phyloP scores from a whole-genome alignment of 192 early-diverging fungal species.

The Entophlyctis luteolus region DNA sequence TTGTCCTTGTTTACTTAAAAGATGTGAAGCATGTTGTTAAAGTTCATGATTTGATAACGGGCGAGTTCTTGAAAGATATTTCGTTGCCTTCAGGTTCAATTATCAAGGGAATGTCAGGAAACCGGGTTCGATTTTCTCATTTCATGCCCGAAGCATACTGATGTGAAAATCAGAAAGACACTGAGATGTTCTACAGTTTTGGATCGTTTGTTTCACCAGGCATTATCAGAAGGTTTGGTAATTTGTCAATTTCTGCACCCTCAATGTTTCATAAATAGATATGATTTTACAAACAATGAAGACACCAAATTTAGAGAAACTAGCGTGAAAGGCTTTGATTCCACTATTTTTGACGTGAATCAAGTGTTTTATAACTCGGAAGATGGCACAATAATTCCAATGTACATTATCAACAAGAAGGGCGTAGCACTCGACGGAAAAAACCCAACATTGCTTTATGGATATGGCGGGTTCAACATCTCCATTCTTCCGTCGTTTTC shows the following conservation, averaged over 20 bases:
- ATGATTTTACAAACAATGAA: conserved; percentile 45
- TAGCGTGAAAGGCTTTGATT: conserved; percentile 45
- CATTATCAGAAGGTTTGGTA: conserved; percentile 41
- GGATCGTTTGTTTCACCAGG: conserved; percentile 57
- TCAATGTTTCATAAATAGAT: too few species aligned
- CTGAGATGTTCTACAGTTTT: conserved; percentile 56
- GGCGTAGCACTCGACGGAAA: conserved; percentile 42
- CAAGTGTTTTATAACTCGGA: conserved; percentile 66
- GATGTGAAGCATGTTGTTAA: conserved; percentile 55
- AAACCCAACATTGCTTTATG: conserved; percentile 63
- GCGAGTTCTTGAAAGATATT: conserved; percentile 36
- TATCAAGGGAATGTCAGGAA: conserved; percentile 31
- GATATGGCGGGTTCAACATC: conserved; percentile 67
- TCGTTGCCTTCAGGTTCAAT: conserved; percentile 52
- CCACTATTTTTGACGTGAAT: conserved; percentile 49
- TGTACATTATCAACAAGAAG: conserved; percentile 64
- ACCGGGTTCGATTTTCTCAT: too few species aligned
- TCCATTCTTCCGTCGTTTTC: conserved; percentile 42
- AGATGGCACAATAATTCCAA: conserved; percentile 65
- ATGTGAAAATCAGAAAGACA: conserved; percentile 36
- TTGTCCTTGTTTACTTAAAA: conserved; percentile 57
- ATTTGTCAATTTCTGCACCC: too few species aligned
- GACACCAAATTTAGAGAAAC: conserved; percentile 44
- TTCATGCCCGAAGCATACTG: too few species aligned
- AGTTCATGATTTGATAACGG: conserved; percentile 46